Evolutionary conservation across 2,329 filamentous ascomycete genomes (phyloP).

Genomic region (Corinectria fuckeliana): DNA sequence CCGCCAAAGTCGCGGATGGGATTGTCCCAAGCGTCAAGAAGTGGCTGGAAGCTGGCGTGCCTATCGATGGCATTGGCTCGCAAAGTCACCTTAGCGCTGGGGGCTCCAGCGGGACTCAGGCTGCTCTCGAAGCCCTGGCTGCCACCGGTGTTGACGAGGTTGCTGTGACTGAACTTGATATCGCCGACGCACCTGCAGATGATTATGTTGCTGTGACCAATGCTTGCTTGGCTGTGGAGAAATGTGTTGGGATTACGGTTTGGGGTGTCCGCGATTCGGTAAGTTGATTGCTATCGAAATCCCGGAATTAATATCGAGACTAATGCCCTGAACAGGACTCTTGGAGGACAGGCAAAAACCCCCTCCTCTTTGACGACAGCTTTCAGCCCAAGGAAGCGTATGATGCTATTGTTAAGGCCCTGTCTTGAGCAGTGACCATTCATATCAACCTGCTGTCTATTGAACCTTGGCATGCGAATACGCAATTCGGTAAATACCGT

Average conservation of each 20-base stretch:
- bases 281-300: not conserved
- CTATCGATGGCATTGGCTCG: conserved; percentile 61
- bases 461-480: not conserved
- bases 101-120: conserved; percentile 43
- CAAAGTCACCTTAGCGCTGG: conserved; percentile 60
- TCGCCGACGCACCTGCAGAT: conserved; percentile 58
- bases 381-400: conserved; percentile 61
- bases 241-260: conserved; percentile 71
- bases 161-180: conserved; percentile 73
- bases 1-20: conserved; percentile 64
- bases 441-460: not conserved
- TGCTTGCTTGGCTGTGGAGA: conserved; percentile 62
- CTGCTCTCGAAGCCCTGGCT: conserved; percentile 41
- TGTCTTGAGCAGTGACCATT: not conserved
- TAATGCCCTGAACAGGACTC: conserved; percentile 31
- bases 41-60: conserved; percentile 65
- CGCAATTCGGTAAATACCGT: not conserved
- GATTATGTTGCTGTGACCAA: conserved; percentile 67
- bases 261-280: conserved; percentile 59
- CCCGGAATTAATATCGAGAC: rapidly evolving
- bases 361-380: conserved; percentile 60
- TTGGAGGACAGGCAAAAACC: conserved; percentile 57
- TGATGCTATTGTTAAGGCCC: conserved; percentile 42
- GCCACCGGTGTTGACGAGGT: conserved; percentile 61
- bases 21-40: conserved; percentile 67